Conservation (phyloP, 2,329 filamentous ascomycete species). For the Penicillium hesseltinei region DNA sequence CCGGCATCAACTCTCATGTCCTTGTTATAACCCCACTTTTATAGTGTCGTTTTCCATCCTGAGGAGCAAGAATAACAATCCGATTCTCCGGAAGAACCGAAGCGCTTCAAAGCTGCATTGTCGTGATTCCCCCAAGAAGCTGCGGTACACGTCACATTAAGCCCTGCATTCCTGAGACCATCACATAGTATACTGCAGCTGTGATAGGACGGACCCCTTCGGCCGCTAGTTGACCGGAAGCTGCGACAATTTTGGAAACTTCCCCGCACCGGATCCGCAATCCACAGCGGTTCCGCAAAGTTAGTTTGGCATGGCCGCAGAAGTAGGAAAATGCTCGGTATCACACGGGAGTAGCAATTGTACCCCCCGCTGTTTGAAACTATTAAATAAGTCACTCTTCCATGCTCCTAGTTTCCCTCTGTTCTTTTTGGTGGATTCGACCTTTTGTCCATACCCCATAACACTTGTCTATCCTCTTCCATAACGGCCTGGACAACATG, state of each 20-base stretch:
- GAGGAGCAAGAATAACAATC: too few relatives aligned
- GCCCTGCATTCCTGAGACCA: neutral
- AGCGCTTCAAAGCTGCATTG: neutral
- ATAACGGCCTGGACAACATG: neutral
- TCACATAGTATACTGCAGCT: neutral
- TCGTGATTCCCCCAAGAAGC: too few relatives aligned
- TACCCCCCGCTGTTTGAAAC: neutral
- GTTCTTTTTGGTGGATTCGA: neutral
- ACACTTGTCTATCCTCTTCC: neutral
- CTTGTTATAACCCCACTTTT: neutral
- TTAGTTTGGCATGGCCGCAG: neutral
- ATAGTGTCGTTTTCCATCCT: neutral
- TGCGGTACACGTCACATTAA: neutral
- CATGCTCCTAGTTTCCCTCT: neutral
- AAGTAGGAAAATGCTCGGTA: neutral
- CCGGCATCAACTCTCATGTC: neutral
- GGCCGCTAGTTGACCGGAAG: neutral
- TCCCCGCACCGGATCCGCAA: neutral
- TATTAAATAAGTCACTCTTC: neutral
- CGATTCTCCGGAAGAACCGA: neutral
- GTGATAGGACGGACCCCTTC: neutral
- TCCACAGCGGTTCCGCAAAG: conserved; percentile 2
- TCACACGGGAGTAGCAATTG: neutral
- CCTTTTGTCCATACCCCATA: neutral
- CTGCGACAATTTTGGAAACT: neutral